Percentiles rank a stretch among this genome's conserved stretches.
These are phyloP conservation scores for Zalaria sp. DNA, from an alignment of 2,329 filamentous ascomycete species.

Conservation along the genomic window DNA sequence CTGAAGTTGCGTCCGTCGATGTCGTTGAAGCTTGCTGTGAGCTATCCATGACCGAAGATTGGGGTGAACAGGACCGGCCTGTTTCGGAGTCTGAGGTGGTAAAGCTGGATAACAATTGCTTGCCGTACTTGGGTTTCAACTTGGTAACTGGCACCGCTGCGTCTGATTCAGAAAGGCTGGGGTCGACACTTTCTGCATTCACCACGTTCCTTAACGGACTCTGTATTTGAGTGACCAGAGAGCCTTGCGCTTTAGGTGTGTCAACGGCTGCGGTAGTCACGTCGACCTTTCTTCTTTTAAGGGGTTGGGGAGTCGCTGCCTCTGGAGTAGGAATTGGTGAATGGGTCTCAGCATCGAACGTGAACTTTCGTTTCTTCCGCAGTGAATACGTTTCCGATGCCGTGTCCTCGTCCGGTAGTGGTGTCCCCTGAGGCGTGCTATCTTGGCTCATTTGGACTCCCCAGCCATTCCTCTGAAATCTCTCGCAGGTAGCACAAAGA, in stretches of 20 bases:
- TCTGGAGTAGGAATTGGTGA: conserved; percentile 1
- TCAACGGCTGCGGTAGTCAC: neutral
- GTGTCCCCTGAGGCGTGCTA: neutral
- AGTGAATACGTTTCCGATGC: conserved; percentile 4
- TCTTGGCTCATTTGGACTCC: neutral
- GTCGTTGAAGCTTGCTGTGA: conserved; percentile 4
- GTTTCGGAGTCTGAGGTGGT: conserved; percentile 3
- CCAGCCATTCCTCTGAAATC: conserved; percentile 69
- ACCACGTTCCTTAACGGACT: neutral
- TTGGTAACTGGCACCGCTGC: too few species aligned
- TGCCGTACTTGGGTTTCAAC: neutral
- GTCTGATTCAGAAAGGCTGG: too few species aligned
- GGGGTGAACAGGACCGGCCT: conserved; percentile 5
- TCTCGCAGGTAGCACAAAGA: conserved; percentile 78
- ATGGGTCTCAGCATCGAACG: conserved; percentile 5
- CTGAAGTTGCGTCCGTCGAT: conserved; percentile 7
- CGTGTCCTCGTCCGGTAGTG: conserved; percentile 1
- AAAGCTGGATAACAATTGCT: neutral
- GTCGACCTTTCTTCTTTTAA: neutral
- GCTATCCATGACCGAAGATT: conserved; percentile 4
- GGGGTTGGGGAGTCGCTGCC: neutral
- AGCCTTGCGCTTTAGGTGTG: neutral
- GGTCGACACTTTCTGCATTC: neutral
- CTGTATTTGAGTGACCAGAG: neutral
- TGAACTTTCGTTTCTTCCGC: conserved; percentile 7